A percentile compares a stretch with the other conserved stretches of the same genome.
Evolutionary conservation across 2,329 filamentous ascomycete genomes (phyloP).

Genomic region (Aspergillus nomiae): DNA sequence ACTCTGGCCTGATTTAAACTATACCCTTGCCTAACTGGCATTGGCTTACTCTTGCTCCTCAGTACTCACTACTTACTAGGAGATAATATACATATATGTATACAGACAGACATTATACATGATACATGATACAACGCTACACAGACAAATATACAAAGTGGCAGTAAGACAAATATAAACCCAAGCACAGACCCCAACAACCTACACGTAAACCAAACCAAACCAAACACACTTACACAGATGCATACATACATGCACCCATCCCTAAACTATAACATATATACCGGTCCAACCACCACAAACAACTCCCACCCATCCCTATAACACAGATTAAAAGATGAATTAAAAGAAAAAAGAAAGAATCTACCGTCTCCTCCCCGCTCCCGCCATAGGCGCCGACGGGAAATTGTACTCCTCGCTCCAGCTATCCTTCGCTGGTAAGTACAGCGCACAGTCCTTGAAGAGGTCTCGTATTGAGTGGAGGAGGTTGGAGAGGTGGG

Average conservation of each 20-base stretch:
- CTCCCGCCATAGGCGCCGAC: neutral
- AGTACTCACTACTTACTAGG: neutral
- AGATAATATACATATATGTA: too few relatives aligned
- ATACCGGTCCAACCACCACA: neutral
- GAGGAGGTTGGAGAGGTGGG: neutral
- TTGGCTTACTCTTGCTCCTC: neutral
- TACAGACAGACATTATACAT: too few relatives aligned
- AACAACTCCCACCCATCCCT: neutral
- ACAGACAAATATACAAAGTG: neutral
- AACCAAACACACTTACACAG: neutral
- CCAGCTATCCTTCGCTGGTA: conserved; percentile 7
- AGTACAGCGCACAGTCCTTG: neutral
- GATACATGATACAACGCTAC: too few relatives aligned
- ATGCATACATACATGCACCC: neutral
- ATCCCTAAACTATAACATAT: neutral
- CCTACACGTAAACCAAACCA: neutral
- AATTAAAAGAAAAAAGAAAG: neutral
- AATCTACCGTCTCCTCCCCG: neutral
- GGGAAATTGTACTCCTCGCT: conserved; percentile 7
- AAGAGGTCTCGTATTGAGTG: neutral
- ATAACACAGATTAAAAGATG: neutral
- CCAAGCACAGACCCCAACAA: neutral
- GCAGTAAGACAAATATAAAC: neutral
- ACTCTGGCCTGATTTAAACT: neutral
- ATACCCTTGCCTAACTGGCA: neutral